These are phyloP conservation scores for Phytopythium aichiense DNA, from an alignment of 352 stramenopile species.

Conservation along the genomic window DNA sequence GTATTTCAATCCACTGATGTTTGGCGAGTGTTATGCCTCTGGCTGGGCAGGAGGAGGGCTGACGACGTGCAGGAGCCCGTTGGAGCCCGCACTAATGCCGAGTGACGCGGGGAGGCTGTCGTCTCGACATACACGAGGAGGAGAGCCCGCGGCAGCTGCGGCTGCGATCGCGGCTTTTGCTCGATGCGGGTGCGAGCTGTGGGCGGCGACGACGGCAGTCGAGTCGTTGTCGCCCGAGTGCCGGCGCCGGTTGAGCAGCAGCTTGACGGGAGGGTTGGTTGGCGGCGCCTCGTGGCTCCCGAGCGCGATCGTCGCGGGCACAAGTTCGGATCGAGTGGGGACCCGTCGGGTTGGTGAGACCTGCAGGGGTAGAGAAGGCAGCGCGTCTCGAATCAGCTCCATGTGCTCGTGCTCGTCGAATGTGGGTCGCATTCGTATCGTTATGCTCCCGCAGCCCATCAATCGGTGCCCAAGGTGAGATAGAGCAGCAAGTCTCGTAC, in stretches of 20 bases:
- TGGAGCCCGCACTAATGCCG: not conserved
- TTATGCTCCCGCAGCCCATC: not conserved
- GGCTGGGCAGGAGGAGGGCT: not conserved
- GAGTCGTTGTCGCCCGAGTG: slow-evolving; percentile 12
- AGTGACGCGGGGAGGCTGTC: not conserved
- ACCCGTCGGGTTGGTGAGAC: not conserved
- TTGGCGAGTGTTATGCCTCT: not conserved
- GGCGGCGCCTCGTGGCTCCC: slow-evolving; percentile 18
- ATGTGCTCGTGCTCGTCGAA: not conserved
- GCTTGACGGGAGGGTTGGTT: slow-evolving; percentile 62
- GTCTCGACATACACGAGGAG: slow-evolving; percentile 1
- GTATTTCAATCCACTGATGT: not conserved
- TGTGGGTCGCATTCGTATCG: not conserved
- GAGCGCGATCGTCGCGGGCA: slow-evolving; percentile 5
- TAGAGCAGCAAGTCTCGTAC: slow-evolving; percentile 14
- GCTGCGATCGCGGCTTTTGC: not conserved
- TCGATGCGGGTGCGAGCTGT: not conserved
- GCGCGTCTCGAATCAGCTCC: not conserved
- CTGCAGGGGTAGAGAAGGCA: not conserved
- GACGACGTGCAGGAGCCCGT: not conserved
- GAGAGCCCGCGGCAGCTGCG: not conserved
- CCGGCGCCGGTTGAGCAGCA: slow-evolving; percentile 49
- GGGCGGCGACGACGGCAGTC: not conserved
- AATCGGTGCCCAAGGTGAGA: not conserved
- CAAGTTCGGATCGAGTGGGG: slow-evolving; percentile 9